phyloP scores from a whole-genome alignment of 129 eudicot genomes.

The Artemisia tridentata region DNA sequence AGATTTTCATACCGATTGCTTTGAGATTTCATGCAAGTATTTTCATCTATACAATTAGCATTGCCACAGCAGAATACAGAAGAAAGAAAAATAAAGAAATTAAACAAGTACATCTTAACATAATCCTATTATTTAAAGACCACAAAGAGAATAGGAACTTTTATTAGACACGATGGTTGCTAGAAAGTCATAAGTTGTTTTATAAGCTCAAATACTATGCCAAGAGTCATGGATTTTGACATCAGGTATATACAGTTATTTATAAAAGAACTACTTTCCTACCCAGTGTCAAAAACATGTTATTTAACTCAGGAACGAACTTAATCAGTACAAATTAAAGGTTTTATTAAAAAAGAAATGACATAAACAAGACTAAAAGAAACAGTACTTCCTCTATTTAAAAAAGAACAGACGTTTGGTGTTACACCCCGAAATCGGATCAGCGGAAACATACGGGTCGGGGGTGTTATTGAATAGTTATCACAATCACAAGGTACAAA shows the following conservation, averaged over 20 bases:
- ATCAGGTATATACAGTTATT: too few relatives aligned
- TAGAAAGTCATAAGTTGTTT: not conserved
- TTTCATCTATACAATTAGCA: conserved; percentile 1
- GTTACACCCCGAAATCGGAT: too few relatives aligned
- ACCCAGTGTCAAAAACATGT: not conserved
- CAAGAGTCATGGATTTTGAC: not conserved
- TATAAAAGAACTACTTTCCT: not conserved
- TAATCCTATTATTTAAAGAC: not conserved
- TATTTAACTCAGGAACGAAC: not conserved
- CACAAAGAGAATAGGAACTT: not conserved
- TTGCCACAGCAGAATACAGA: not conserved
- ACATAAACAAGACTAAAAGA: too few relatives aligned
- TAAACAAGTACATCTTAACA: not conserved
- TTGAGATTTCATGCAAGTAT: conserved; percentile 36
- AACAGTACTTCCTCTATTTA: too few relatives aligned
- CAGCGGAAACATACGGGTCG: too few relatives aligned
- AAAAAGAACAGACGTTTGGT: too few relatives aligned
- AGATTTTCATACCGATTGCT: conserved; percentile 43
- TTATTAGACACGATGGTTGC: not conserved
- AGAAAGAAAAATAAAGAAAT: not conserved
- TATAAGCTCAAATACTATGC: not conserved
- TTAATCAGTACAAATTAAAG: not conserved
- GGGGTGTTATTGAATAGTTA: too few relatives aligned
- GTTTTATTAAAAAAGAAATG: too few relatives aligned
- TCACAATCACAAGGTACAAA: too few relatives aligned